Base-by-base conservation (phyloP, 1,139 yeast species). In the Pichia sp. region DNA sequence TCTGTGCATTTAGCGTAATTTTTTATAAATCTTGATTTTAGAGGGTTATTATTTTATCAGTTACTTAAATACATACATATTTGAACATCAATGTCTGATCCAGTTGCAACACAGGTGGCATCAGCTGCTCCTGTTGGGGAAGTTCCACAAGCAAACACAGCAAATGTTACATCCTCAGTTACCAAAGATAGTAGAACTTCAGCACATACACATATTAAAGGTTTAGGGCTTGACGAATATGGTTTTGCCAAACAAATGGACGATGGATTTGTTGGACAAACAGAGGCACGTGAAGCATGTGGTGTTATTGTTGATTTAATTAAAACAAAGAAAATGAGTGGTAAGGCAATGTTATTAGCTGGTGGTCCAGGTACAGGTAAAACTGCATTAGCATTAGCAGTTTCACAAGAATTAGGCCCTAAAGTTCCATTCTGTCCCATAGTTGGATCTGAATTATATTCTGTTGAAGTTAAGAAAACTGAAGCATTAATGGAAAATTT, bases 351-450 rank as follows among this genome's bases (percentile, higher is more conserved):
- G 36, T 66, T 91, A 48, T 70, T 91, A 41, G 97, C 98, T 0
- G 98, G 98, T 47, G 95, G 95, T 5, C 97, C 98, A 15, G 97
- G 97, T 4, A 89, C 97, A 5, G 98, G 98, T 58, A 91, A 91
- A 64, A 91, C 98, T 1, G 98, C 98, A 0, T 71, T 91, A 57
- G 97, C 98, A 0, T 68, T 93, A 45, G 98, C 97, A 1, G 81
- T 93, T 43, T 86, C 97, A 2, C 98, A 91, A 61, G 98, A 91
- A 62, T 71, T 91, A 54, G 99, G 99, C 1, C 96, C 98, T 33
- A 91, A 91, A 59, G 98, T 91, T 41, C 99, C 99, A 36, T 91
- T 91, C 60, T 89, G 96, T 60, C 98, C 98, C 6, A 82, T 91
- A 57, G 98, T 93, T 25, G 99, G 98, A 21, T 78, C 89, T 42